Percentiles rank a stretch among this genome's conserved stretches.
phyloP scores from a whole-genome alignment of 2,329 filamentous ascomycete species.

The Claviceps paspali region DNA sequence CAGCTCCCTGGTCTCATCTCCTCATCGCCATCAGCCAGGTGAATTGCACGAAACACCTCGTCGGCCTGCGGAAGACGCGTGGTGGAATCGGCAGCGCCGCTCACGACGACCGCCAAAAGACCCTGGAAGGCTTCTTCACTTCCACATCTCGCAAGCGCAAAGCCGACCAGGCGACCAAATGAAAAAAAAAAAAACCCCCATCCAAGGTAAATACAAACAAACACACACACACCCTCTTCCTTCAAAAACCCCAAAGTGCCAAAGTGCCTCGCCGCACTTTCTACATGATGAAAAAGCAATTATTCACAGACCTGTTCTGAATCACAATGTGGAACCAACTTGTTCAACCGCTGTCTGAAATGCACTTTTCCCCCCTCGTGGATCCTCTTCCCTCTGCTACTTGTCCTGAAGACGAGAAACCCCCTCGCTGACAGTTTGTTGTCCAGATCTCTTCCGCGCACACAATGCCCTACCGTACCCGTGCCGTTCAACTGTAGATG shows the following conservation, averaged over 20 bases:
- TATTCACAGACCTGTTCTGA: slow-evolving; percentile 79
- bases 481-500: no score
- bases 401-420: no score
- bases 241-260: background rate
- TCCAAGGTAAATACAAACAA: no score
- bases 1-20: slow-evolving; percentile 1
- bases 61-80: slow-evolving; percentile 59
- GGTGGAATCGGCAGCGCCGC: slow-evolving; percentile 69
- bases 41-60: slow-evolving; percentile 59
- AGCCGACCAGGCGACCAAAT: background rate
- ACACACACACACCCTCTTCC: no score
- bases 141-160: slow-evolving; percentile 7
- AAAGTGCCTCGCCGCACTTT: background rate
- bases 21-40: slow-evolving; percentile 21
- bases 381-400: background rate
- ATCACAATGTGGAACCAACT: slow-evolving; percentile 51
- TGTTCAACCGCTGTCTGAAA: slow-evolving; percentile 75
- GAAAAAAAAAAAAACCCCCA: no score
- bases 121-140: slow-evolving; percentile 65
- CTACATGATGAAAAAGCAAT: slow-evolving; percentile 51
- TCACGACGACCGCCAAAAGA: slow-evolving; percentile 62
- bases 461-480: no score
- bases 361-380: background rate
- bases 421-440: no score
- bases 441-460: no score